phyloP scores from a whole-genome alignment of 768 basidiomycete genomes.

The Boletus reticulatus region DNA sequence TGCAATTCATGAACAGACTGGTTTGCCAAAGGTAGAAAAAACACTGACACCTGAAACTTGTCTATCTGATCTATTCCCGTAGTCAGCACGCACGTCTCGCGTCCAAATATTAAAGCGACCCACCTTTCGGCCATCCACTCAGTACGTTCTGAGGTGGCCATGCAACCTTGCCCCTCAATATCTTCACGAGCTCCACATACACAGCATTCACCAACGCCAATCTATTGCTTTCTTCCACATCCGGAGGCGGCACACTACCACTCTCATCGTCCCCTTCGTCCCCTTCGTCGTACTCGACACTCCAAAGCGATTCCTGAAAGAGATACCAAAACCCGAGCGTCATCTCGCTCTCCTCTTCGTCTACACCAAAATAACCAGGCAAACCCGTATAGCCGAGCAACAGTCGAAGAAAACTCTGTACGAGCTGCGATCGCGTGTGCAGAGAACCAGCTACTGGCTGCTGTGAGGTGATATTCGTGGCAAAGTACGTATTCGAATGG shows the following conservation, averaged over 20 bases:
- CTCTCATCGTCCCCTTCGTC: conserved; percentile 27
- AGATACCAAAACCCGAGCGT: conserved; percentile 89
- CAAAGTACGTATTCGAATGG: conserved; percentile 79
- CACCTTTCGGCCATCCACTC: conserved; percentile 69
- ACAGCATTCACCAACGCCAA: conserved; percentile 65
- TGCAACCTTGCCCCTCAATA: conserved; percentile 68
- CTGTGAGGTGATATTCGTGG: conserved; percentile 58
- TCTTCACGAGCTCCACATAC: conserved; percentile 73
- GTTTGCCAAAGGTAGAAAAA: not conserved
- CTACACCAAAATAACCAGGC: conserved; percentile 73
- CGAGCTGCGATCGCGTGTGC: conserved; percentile 47
- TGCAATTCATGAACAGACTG: conserved; percentile 27
- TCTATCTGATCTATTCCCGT: conserved; percentile 65
- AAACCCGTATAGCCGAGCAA: conserved; percentile 73
- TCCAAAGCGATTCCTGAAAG: conserved; percentile 86
- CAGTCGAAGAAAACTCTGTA: conserved; percentile 69
- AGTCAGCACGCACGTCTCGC: conserved; percentile 1
- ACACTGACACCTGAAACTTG: conserved; percentile 71
- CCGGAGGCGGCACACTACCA: conserved; percentile 11
- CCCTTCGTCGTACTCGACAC: conserved; percentile 48
- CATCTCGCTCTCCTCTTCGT: conserved; percentile 88
- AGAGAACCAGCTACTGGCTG: conserved; percentile 33
- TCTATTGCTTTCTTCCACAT: conserved; percentile 37
- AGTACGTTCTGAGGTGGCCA: conserved; percentile 55
- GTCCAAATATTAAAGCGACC: conserved; percentile 12